Percentiles rank a stretch among this genome's conserved stretches.
These are phyloP conservation scores for Pseudogymnoascus sp. DNA, from an alignment of 2,329 filamentous ascomycete species.

Conservation along the genomic window DNA sequence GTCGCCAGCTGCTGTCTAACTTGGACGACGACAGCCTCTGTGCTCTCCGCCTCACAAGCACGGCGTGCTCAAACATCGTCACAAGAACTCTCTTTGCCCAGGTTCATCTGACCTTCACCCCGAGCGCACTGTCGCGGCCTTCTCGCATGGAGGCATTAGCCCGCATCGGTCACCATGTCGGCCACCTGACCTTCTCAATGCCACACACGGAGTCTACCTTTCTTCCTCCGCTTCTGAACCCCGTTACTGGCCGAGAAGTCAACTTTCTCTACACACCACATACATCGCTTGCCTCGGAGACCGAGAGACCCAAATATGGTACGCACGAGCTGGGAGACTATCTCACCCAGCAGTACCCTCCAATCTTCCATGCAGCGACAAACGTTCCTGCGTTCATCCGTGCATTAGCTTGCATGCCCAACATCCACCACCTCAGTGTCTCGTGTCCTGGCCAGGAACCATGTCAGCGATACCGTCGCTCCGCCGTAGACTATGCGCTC, in stretches of 20 bases:
- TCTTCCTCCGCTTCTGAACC: slow-evolving; percentile 75
- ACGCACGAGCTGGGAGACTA: slow-evolving; percentile 71
- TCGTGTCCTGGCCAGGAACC: slow-evolving; percentile 66
- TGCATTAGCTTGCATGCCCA: slow-evolving; percentile 60
- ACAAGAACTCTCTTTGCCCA: slow-evolving; percentile 63
- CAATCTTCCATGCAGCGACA: slow-evolving; percentile 80
- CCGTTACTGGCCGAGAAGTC: slow-evolving; percentile 67
- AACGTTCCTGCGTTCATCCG: slow-evolving; percentile 79
- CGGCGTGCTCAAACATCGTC: slow-evolving; percentile 62
- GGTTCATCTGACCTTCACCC: slow-evolving; percentile 61
- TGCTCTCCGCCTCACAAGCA: slow-evolving; percentile 57
- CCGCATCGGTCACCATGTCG: slow-evolving; percentile 70
- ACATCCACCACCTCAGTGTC: slow-evolving; percentile 66
- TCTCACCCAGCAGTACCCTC: slow-evolving; percentile 78
- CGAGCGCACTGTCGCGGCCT: slow-evolving; percentile 68
- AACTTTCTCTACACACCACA: slow-evolving; percentile 77
- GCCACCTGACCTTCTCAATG: slow-evolving; percentile 69
- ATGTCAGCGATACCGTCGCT: slow-evolving; percentile 63
- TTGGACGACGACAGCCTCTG: slow-evolving; percentile 34
- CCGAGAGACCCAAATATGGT: slow-evolving; percentile 67
- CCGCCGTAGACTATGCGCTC: slow-evolving; percentile 79
- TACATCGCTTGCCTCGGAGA: slow-evolving; percentile 52
- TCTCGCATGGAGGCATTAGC: slow-evolving; percentile 66
- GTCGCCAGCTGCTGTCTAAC: slow-evolving; percentile 23
- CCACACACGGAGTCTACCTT: slow-evolving; percentile 73